A percentile compares a stretch with the other conserved stretches of the same genome.
These are phyloP conservation scores for Neurospora sp. DNA, from an alignment of 495 filamentous ascomycete species.

Conservation along the genomic window DNA sequence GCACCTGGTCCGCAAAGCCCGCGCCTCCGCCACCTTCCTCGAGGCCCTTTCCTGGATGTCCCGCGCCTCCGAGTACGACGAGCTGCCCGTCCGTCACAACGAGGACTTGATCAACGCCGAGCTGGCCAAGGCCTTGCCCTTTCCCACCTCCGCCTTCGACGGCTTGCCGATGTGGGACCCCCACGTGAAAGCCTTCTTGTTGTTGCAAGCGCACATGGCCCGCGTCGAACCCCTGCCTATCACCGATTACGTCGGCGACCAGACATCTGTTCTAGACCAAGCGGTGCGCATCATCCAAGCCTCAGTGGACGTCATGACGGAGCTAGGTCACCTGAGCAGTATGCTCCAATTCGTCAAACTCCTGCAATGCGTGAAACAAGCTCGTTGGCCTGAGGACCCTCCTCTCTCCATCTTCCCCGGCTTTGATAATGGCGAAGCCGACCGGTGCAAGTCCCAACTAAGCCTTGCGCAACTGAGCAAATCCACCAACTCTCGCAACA, in stretches of 20 bases:
- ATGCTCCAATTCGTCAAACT: conserved; percentile 71
- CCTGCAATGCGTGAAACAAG: conserved; percentile 84
- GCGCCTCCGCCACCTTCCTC: conserved; percentile 66
- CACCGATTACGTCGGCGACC: conserved; percentile 93
- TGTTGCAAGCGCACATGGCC: conserved; percentile 91
- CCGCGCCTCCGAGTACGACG: conserved; percentile 88
- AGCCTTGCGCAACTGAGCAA: conserved; percentile 4
- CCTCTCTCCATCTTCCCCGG: conserved; percentile 75
- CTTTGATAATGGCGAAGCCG: conserved; percentile 40
- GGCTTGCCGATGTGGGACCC: conserved; percentile 92
- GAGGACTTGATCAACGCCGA: conserved; percentile 97
- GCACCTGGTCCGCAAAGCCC: conserved; percentile 65
- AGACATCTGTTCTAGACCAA: conserved; percentile 76
- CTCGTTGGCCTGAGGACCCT: conserved; percentile 78
- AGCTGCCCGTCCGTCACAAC: conserved; percentile 97
- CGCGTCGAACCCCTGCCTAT: conserved; percentile 78
- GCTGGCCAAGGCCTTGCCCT: conserved; percentile 64
- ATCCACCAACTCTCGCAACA: conserved; percentile 11
- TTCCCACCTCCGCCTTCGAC: conserved; percentile 40
- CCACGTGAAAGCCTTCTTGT: conserved; percentile 90
- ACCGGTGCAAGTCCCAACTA: conserved; percentile 22
- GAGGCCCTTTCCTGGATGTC: conserved; percentile 90
- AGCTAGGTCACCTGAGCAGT: conserved; percentile 68
- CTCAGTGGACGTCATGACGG: conserved; percentile 87
- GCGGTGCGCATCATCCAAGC: conserved; percentile 91